Evolutionary conservation across 345 rosid species (phyloP).

Genomic region (Salix purpurea): DNA sequence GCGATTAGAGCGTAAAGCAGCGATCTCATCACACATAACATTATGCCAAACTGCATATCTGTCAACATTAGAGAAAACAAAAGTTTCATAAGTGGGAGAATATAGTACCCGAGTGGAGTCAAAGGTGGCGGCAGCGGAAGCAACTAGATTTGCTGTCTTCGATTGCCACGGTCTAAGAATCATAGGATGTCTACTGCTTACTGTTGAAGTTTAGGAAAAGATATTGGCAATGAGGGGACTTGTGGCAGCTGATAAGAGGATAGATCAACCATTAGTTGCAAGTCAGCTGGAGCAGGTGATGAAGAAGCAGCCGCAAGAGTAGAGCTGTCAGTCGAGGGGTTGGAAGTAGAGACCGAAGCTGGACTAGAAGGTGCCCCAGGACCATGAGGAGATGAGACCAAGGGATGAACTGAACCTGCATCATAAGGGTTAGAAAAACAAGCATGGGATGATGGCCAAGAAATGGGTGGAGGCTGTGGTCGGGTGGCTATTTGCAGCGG

Average conservation of each 20-base stretch:
- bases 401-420: background rate
- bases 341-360: accelerated
- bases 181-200: too few species aligned
- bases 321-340: accelerated
- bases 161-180: too few species aligned
- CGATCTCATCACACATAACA: background rate
- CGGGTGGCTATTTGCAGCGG: accelerated
- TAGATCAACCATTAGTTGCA: background rate
- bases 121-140: background rate
- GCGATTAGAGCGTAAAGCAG: too few species aligned
- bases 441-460: background rate
- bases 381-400: too few species aligned
- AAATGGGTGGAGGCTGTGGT: background rate
- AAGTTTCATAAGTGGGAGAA: background rate
- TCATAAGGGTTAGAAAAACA: background rate
- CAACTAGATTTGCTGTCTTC: too few species aligned
- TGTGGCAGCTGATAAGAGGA: background rate
- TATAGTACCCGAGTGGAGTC: background rate
- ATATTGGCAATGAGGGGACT: background rate
- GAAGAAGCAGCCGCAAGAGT: too few species aligned
- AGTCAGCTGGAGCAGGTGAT: background rate
- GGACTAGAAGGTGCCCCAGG: too few species aligned
- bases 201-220: accelerated
- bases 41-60: background rate
- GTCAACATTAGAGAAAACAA: too few species aligned